Conservation (phyloP, 805 yeast genomes). For the Nakazawaea wickerhamii region DNA sequence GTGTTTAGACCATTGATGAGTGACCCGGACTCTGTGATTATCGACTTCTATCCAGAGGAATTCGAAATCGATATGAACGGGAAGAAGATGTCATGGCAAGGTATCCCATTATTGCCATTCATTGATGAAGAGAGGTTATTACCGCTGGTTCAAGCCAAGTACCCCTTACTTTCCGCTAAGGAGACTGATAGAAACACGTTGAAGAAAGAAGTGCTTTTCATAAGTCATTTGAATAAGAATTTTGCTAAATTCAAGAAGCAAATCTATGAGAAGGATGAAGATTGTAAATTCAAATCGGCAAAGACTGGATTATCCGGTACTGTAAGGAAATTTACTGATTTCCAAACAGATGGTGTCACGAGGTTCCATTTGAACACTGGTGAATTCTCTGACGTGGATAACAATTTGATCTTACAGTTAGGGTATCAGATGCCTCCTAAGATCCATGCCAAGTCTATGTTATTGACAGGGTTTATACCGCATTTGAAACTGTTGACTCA, state of each 20-base stretch:
- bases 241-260: slow-evolving; percentile 31
- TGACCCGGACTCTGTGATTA: slow-evolving; percentile 71
- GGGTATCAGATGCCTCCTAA: slow-evolving; percentile 58
- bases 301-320: slow-evolving; percentile 57
- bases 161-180: slow-evolving; percentile 55
- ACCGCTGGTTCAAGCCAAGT: slow-evolving; percentile 58
- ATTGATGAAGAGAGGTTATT: slow-evolving; percentile 79
- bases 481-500: slow-evolving; percentile 55
- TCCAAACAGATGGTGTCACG: slow-evolving; percentile 29
- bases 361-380: slow-evolving; percentile 41
- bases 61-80: slow-evolving; percentile 95
- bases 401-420: slow-evolving; percentile 33
- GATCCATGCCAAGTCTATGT: slow-evolving; percentile 69
- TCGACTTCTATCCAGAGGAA: slow-evolving; percentile 86
- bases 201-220: slow-evolving; percentile 62
- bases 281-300: slow-evolving; percentile 39
- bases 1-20: slow-evolving; percentile 80
- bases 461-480: slow-evolving; percentile 72
- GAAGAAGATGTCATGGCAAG: slow-evolving; percentile 92
- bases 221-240: slow-evolving; percentile 58
- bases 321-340: slow-evolving; percentile 32
- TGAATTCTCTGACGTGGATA: slow-evolving; percentile 39
- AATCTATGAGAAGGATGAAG: slow-evolving; percentile 34
- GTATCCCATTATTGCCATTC: slow-evolving; percentile 83
- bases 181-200: slow-evolving; percentile 67